A percentile compares a stretch with the other conserved stretches of the same genome.
These are phyloP conservation scores for Jacaranda mimosifolia DNA, from an alignment of 257 asterid genomes.

Conservation along the genomic window DNA sequence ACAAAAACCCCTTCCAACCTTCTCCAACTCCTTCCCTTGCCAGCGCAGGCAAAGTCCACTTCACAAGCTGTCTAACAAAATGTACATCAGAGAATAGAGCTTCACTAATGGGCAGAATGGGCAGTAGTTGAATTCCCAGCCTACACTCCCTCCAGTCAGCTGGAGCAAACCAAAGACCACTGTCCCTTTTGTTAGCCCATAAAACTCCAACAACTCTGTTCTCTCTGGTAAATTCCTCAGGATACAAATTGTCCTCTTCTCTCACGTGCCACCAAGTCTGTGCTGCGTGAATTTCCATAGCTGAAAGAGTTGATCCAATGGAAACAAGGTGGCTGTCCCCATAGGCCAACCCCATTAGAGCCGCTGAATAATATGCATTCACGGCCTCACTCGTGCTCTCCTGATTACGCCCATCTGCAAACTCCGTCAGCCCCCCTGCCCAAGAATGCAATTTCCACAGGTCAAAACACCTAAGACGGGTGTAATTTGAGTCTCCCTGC, in stretches of 20 bases:
- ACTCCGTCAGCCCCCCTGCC: constrained; percentile 96
- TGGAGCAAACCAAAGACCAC: constrained; percentile 94
- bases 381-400: constrained; percentile 97
- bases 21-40: constrained; percentile 89
- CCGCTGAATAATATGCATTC: constrained; percentile 92
- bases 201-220: constrained; percentile 88
- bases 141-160: constrained; percentile 81
- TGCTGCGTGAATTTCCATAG: constrained; percentile 86
- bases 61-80: constrained; percentile 70
- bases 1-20: constrained; percentile 94
- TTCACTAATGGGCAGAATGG: constrained; percentile 80
- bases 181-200: constrained; percentile 90
- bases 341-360: constrained; percentile 89
- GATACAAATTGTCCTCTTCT: constrained; percentile 58
- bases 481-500: constrained; percentile 55
- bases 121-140: constrained; percentile 85
- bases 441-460: constrained; percentile 89
- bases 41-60: constrained; percentile 81
- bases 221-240: constrained; percentile 61
- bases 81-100: constrained; percentile 67
- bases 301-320: constrained; percentile 72
- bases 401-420: constrained; percentile 91
- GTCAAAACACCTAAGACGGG: constrained; percentile 87
- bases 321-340: constrained; percentile 87
- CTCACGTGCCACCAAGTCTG: constrained; percentile 93